Conservation (phyloP, 305 asterid genomes). For the Fraxinus latifolia region DNA sequence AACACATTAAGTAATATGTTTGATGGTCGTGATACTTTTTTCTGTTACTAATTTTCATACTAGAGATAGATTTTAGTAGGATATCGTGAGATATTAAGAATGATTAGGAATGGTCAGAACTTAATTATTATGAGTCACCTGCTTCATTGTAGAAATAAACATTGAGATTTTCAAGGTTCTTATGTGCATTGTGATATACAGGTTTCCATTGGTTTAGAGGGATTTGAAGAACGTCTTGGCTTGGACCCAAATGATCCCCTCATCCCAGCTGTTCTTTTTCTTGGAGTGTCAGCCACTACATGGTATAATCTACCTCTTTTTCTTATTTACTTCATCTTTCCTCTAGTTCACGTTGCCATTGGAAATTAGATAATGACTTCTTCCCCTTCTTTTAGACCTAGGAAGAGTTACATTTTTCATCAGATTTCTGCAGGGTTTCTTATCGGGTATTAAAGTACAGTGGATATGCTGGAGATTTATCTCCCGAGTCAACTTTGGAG, state of each 20-base stretch:
- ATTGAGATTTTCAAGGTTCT: conserved; percentile 4
- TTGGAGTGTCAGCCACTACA: conserved; percentile 64
- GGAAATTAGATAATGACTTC: conserved; percentile 14
- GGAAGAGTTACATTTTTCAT: conserved; percentile 70
- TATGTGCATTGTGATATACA: conserved; percentile 26
- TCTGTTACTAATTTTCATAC: not conserved
- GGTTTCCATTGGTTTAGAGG: conserved; percentile 59
- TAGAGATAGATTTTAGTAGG: not conserved
- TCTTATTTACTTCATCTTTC: conserved; percentile 6
- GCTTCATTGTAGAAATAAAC: not conserved
- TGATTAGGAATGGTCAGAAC: not conserved
- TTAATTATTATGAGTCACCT: not conserved
- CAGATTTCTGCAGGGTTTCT: conserved; percentile 96
- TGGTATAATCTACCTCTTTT: conserved; percentile 57
- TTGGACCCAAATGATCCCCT: conserved; percentile 80
- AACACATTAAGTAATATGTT: not conserved
- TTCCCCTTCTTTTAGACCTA: conserved; percentile 25
- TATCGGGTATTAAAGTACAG: conserved; percentile 70
- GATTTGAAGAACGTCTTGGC: conserved; percentile 63
- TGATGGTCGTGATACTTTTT: not conserved
- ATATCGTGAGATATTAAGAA: not conserved
- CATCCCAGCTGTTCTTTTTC: conserved; percentile 55
- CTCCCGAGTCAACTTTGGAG: conserved; percentile 65
- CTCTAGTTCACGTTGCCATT: conserved; percentile 11
- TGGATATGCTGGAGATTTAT: conserved; percentile 92